These are phyloP conservation scores for Ustilago nuda DNA, from an alignment of 1,284 basidiomycete species.

Conservation along the genomic window DNA sequence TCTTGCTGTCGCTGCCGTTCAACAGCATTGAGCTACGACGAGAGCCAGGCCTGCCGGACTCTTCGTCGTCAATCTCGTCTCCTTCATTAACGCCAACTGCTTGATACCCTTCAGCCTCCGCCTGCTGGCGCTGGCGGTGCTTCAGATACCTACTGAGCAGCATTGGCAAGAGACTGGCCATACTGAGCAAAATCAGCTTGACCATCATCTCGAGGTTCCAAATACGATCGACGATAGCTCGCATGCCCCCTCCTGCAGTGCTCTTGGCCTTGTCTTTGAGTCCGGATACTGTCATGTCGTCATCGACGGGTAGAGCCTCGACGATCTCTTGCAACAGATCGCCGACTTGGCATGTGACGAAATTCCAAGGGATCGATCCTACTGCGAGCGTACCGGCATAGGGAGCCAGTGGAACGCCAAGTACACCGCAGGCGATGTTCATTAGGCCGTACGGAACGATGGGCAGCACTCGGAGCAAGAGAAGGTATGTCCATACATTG, in stretches of 20 bases:
- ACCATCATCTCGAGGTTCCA: slow-evolving; percentile 63
- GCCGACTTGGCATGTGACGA: slow-evolving; percentile 66
- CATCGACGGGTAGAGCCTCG: slow-evolving; percentile 47
- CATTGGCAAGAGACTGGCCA: slow-evolving; percentile 59
- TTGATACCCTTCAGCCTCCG: slow-evolving; percentile 26
- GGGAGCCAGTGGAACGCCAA: slow-evolving; percentile 64
- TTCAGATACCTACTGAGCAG: slow-evolving; percentile 52
- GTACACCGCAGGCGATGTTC: slow-evolving; percentile 67
- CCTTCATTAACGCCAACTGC: slow-evolving; percentile 11
- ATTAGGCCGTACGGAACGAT: slow-evolving; percentile 68
- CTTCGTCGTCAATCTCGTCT: slow-evolving; percentile 35
- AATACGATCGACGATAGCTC: slow-evolving; percentile 53
- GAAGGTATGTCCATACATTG: slow-evolving; percentile 63
- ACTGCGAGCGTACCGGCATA: slow-evolving; percentile 61
- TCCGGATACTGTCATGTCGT: slow-evolving; percentile 28
- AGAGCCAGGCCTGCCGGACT: slow-evolving; percentile 29
- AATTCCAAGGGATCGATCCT: slow-evolving; percentile 68
- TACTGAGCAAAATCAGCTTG: slow-evolving; percentile 56
- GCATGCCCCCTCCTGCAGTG: slow-evolving; percentile 54
- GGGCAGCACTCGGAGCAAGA: slow-evolving; percentile 65
- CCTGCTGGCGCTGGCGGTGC: slow-evolving; percentile 25
- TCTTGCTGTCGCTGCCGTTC: slow-evolving; percentile 8
- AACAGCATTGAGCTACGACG: slow-evolving; percentile 18
- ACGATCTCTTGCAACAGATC: slow-evolving; percentile 65
- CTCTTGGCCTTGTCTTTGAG: slow-evolving; percentile 29